Base-by-base conservation (phyloP, 1,139 yeast genomes). In the Pichia cactophila region DNA sequence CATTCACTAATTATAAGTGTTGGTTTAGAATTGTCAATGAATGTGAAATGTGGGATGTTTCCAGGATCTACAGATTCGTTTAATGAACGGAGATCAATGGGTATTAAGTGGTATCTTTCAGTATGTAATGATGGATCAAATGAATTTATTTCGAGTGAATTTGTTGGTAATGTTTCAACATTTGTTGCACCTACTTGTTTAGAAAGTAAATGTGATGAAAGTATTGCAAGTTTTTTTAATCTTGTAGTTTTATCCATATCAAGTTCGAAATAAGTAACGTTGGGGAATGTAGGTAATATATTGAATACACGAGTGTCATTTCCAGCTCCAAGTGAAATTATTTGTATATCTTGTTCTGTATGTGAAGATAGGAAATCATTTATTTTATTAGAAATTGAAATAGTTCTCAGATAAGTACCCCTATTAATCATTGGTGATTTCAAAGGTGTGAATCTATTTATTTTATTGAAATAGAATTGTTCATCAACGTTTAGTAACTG, bases 301-400 rank as follows among this genome's bases (percentile, higher is more conserved):
- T 70, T 64, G 60, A 87, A 86, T 7, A 78, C 74, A 52, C 97
- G 67, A 1, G 97, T 82, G 65, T 92, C 98, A n/a, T 95, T 86
- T 0, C 98, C 98, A n/a, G 97, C 87, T 0, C 98, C 98, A 26
- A 92, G 66, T 5, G 94, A 88, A 0, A 92, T 67, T 11, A 92
- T 77, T 62, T 89, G 96, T 44, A 78, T 69, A 2, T 54, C 46
- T 7, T 56, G 57, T 2, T 52, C 54, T 44, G 56, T 48, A 16
- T 65, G 64, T 33, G 63, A 62, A 2, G 55, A 53, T 4, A 86
- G 54, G 57, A 86, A 87, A 36, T 65, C 60, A 1, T 72, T 69
- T 1, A 87, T 66, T 1, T 85, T 66, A 16, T 60, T 45, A 58
- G 86, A 84, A 33, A 92, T 79, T 23, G 83, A 73, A 16, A 61